Conservation (phyloP, 2,329 filamentous ascomycete genomes). For the Ophiosphaerella narmari region DNA sequence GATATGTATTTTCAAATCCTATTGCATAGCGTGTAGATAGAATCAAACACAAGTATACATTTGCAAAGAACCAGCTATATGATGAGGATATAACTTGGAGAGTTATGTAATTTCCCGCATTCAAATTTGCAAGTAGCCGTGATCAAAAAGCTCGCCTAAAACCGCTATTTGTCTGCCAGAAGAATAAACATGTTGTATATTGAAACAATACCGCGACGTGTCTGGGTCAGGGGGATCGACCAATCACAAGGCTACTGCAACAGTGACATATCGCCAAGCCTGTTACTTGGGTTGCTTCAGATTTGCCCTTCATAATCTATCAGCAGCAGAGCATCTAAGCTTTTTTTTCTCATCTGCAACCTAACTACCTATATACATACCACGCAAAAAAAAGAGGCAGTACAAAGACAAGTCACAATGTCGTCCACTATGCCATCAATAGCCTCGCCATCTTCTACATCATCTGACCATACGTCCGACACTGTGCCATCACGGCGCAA, state of each 20-base stretch:
- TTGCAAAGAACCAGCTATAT: not conserved
- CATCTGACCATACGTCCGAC: conserved; percentile 13
- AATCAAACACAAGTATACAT: not conserved
- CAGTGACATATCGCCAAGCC: conserved; percentile 33
- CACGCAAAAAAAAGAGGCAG: too few relatives aligned
- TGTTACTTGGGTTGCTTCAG: conserved; percentile 19
- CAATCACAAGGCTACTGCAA: conserved; percentile 45
- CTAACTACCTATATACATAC: too few relatives aligned
- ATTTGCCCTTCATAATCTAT: not conserved
- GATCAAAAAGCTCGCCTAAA: too few relatives aligned
- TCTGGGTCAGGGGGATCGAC: conserved; percentile 5
- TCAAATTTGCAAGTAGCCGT: too few relatives aligned
- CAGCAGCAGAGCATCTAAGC: conserved; percentile 1
- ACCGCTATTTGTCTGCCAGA: not conserved
- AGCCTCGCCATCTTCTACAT: conserved; percentile 15
- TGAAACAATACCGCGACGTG: not conserved
- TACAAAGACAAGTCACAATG: conserved; percentile 4
- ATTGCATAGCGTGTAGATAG: conserved; percentile 5
- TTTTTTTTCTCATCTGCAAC: not conserved
- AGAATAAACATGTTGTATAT: not conserved
- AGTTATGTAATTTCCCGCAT: too few relatives aligned
- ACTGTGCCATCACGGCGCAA: conserved; percentile 13
- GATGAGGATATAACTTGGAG: too few relatives aligned
- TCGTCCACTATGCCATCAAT: conserved; percentile 1
- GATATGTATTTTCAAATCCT: not conserved